Conservation (phyloP, 352 stramenopile genomes). For the Phytophthora constricta region DNA sequence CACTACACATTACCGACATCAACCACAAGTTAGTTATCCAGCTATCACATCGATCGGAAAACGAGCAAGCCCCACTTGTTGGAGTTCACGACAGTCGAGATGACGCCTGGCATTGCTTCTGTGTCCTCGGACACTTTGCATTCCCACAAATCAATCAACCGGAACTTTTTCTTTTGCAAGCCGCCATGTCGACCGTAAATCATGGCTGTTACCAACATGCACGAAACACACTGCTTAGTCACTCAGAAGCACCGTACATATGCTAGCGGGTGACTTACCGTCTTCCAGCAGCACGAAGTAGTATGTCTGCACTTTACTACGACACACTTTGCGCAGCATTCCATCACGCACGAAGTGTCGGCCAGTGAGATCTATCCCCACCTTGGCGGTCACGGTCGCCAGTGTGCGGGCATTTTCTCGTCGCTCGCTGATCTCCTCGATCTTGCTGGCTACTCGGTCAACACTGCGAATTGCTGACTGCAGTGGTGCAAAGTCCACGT, state of each 20-base stretch:
- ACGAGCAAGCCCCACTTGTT: conserved; percentile 56
- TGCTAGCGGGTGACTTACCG: conserved; percentile 47
- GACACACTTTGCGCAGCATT: conserved; percentile 85
- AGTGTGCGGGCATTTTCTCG: conserved; percentile 75
- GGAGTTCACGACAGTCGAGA: conserved; percentile 69
- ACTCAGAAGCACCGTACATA: not conserved
- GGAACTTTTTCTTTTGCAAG: conserved; percentile 86
- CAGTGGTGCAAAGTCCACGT: conserved; percentile 77
- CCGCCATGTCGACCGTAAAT: conserved; percentile 72
- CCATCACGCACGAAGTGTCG: conserved; percentile 80
- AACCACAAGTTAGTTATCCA: conserved; percentile 11
- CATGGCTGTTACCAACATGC: conserved; percentile 46
- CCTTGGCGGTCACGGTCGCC: conserved; percentile 61
- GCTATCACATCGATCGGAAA: conserved; percentile 4
- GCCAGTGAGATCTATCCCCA: conserved; percentile 72
- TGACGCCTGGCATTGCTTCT: conserved; percentile 70
- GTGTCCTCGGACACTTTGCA: conserved; percentile 79
- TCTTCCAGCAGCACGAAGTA: conserved; percentile 87
- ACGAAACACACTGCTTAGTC: not conserved
- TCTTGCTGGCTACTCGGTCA: conserved; percentile 75
- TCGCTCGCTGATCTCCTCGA: conserved; percentile 81
- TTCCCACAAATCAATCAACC: conserved; percentile 79
- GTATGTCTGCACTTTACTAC: conserved; percentile 84
- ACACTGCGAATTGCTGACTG: conserved; percentile 79
- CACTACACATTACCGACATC: conserved; percentile 43